phyloP scores from a whole-genome alignment of 2,329 filamentous ascomycete genomes.

The Achaetomium macrosporum region DNA sequence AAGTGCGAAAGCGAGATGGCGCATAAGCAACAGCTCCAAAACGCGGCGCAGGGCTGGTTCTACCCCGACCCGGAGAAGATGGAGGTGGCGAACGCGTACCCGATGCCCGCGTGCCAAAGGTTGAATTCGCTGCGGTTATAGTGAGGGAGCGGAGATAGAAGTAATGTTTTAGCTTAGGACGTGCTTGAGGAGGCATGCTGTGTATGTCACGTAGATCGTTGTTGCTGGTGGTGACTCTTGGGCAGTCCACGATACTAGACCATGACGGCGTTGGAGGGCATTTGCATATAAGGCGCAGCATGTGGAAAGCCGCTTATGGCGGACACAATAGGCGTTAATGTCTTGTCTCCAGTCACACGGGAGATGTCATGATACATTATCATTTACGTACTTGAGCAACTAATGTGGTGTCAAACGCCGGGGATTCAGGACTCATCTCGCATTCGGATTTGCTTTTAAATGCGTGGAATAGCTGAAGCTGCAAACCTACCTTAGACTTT shows the following conservation, averaged over 20 bases:
- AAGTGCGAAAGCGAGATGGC: constrained; percentile 71
- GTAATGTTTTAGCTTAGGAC: not conserved
- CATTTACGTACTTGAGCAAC: too few relatives aligned
- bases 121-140: constrained; percentile 29
- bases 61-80: constrained; percentile 75
- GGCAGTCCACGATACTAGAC: not conserved
- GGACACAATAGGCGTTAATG: not conserved
- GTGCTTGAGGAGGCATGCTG: not conserved
- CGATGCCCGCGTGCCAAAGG: constrained; percentile 48
- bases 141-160: not conserved
- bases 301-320: not conserved
- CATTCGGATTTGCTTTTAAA: too few relatives aligned
- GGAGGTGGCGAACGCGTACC: constrained; percentile 55
- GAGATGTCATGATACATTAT: too few relatives aligned
- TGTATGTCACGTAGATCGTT: not conserved
- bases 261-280: constrained; percentile 4
- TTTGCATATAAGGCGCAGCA: constrained; percentile 7
- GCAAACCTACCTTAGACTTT: too few relatives aligned
- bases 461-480: too few relatives aligned
- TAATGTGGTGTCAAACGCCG: too few relatives aligned
- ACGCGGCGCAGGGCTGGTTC: constrained; percentile 84
- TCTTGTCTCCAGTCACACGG: not conserved
- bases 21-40: constrained; percentile 58
- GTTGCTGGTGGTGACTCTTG: not conserved
- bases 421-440: too few relatives aligned